These are phyloP conservation scores for Fusarium oligoseptatum DNA, from an alignment of 2,329 filamentous ascomycete species.

Conservation along the genomic window DNA sequence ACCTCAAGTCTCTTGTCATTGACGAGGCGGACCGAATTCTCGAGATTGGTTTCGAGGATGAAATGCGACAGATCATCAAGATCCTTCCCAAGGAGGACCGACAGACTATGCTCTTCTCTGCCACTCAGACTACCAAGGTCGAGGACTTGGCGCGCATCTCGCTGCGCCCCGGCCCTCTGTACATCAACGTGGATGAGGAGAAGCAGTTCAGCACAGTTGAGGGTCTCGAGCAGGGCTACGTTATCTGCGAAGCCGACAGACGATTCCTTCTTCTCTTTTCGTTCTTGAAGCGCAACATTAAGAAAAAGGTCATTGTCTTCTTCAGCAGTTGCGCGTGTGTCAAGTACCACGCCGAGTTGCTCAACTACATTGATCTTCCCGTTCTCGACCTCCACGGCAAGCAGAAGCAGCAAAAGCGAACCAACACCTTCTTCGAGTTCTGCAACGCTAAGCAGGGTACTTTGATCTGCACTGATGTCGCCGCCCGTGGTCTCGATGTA, in stretches of 20 bases:
- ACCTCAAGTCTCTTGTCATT: slow-evolving; percentile 90
- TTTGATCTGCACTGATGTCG: slow-evolving; percentile 96
- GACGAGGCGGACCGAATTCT: slow-evolving; percentile 97
- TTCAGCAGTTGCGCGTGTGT: slow-evolving; percentile 93
- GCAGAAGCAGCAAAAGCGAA: slow-evolving; percentile 99
- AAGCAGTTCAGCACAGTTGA: slow-evolving; percentile 94
- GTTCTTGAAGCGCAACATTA: slow-evolving; percentile 88
- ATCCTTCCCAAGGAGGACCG: slow-evolving; percentile 88
- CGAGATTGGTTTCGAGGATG: slow-evolving; percentile 98
- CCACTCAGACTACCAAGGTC: slow-evolving; percentile 98
- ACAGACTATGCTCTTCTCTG: slow-evolving; percentile 98
- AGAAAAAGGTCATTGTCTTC: slow-evolving; percentile 99
- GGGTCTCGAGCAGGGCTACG: slow-evolving; percentile 95
- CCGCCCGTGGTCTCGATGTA: slow-evolving; percentile 91
- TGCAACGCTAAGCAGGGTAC: slow-evolving; percentile 82
- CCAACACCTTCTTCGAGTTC: slow-evolving; percentile 98
- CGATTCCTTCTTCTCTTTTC: slow-evolving; percentile 94
- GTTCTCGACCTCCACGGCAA: slow-evolving; percentile 92
- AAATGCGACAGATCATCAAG: slow-evolving; percentile 97
- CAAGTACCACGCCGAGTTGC: slow-evolving; percentile 93
- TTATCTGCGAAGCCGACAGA: slow-evolving; percentile 92
- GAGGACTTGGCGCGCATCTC: slow-evolving; percentile 97
- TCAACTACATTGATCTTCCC: slow-evolving; percentile 97
- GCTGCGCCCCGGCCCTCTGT: slow-evolving; percentile 88
- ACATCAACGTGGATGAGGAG: slow-evolving; percentile 95